Evolutionary conservation across 305 asterid genomes (phyloP).

Genomic region (Fraxinus baroniana): DNA sequence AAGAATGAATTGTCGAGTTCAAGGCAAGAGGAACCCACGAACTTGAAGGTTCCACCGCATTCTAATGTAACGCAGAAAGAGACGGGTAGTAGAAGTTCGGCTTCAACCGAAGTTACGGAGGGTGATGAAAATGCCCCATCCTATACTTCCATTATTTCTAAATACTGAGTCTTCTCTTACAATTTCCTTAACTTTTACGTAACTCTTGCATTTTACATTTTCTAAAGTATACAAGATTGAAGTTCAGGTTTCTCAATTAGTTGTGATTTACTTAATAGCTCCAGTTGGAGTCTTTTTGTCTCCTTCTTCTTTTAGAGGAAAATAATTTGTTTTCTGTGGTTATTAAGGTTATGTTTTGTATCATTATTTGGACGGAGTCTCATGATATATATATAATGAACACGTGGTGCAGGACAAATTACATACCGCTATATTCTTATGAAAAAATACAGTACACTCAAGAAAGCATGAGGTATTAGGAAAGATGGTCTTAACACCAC

Average conservation of each 20-base stretch:
- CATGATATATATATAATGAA: background rate
- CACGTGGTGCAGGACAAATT: background rate
- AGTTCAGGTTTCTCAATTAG: background rate
- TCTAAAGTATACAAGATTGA: background rate
- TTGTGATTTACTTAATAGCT: background rate
- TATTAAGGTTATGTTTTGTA: constrained; percentile 1
- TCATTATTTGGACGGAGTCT: background rate
- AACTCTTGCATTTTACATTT: background rate
- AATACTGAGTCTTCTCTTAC: background rate
- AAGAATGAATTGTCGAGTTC: constrained; percentile 23
- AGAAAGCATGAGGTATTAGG: background rate
- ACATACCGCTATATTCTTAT: background rate
- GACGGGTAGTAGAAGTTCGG: constrained; percentile 12
- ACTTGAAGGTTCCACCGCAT: constrained; percentile 22
- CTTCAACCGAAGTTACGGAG: constrained; percentile 18
- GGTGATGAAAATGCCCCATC: constrained; percentile 19
- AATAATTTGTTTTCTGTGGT: background rate
- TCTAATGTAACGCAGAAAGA: constrained; percentile 21
- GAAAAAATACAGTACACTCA: background rate
- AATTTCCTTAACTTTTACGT: background rate
- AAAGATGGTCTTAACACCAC: background rate
- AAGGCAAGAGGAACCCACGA: constrained; percentile 27
- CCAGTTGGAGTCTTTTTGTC: background rate
- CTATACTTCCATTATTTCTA: background rate
- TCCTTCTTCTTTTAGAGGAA: background rate